Evolutionary conservation across 2,329 filamentous ascomycete species (phyloP).

Genomic region (Lachnellula suecica): DNA sequence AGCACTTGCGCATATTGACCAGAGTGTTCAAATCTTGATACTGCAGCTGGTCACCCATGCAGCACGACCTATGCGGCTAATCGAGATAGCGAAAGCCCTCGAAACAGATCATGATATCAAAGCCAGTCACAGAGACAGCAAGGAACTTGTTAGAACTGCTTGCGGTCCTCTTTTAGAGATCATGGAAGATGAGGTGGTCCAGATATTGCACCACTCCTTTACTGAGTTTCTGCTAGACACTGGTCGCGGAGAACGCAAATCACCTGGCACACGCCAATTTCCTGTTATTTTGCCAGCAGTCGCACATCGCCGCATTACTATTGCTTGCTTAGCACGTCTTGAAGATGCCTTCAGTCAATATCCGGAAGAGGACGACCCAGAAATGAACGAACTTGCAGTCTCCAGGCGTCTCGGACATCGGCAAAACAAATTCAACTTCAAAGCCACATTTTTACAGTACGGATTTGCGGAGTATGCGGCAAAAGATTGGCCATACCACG

Average conservation of each 20-base stretch:
- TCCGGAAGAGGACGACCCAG: not conserved
- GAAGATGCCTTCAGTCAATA: slow-evolving; percentile 1
- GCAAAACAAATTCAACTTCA: slow-evolving; percentile 8
- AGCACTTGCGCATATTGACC: slow-evolving; percentile 8
- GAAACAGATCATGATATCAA: slow-evolving; percentile 5
- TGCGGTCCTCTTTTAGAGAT: slow-evolving; percentile 43
- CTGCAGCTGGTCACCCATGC: slow-evolving; percentile 23
- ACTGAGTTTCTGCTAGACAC: slow-evolving; percentile 43
- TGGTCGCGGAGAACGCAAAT: slow-evolving; percentile 2
- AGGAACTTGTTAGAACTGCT: slow-evolving; percentile 26
- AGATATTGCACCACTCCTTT: slow-evolving; percentile 47
- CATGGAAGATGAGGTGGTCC: slow-evolving; percentile 42
- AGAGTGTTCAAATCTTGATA: slow-evolving; percentile 20
- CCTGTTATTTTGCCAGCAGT: slow-evolving; percentile 7
- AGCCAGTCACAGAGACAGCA: slow-evolving; percentile 1
- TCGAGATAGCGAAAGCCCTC: slow-evolving; percentile 11
- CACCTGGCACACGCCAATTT: slow-evolving; percentile 6
- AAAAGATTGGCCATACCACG: slow-evolving; percentile 16
- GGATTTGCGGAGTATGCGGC: slow-evolving; percentile 23
- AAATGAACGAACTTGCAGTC: not conserved
- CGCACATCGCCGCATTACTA: slow-evolving; percentile 7
- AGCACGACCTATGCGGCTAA: slow-evolving; percentile 22
- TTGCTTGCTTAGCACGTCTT: slow-evolving; percentile 7
- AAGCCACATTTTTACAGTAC: slow-evolving; percentile 13
- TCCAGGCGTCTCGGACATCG: not conserved